A percentile compares a stretch with the other conserved stretches of the same genome.
phyloP scores from a whole-genome alignment of 2,329 filamentous ascomycete genomes.

The Eutypa lata region DNA sequence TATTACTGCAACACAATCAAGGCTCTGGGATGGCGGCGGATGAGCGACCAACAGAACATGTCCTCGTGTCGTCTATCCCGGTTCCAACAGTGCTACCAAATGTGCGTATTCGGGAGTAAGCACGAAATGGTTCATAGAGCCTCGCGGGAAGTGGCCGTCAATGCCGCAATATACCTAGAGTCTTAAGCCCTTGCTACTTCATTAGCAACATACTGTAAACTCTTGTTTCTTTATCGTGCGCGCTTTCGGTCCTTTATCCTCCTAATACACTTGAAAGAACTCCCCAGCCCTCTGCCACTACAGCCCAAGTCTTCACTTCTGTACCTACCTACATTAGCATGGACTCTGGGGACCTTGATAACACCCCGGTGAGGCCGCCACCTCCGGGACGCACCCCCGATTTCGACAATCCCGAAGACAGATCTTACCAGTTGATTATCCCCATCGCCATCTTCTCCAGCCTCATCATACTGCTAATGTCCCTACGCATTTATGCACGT shows the following conservation, averaged over 20 bases:
- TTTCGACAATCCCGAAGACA: conserved; percentile 10
- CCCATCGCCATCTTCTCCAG: conserved; percentile 3
- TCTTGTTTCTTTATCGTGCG: not conserved
- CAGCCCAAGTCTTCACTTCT: not conserved
- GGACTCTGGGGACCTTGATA: conserved; percentile 8
- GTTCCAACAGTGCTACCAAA: not conserved
- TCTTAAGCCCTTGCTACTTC: not conserved
- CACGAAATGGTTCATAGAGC: not conserved
- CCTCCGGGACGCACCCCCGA: conserved; percentile 9
- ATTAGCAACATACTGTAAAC: not conserved
- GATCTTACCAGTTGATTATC: conserved; percentile 8
- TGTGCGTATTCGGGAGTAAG: not conserved
- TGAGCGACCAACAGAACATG: too few species aligned
- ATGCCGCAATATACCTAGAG: not conserved
- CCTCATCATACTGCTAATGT: conserved; percentile 2
- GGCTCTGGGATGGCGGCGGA: not conserved
- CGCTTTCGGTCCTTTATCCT: not conserved
- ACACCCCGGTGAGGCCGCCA: conserved; percentile 6
- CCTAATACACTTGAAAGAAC: not conserved
- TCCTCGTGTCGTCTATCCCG: too few species aligned
- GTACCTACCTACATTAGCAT: conserved; percentile 1
- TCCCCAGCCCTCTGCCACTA: not conserved
- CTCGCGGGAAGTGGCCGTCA: not conserved
- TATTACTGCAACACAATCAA: not conserved
- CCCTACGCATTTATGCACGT: conserved; percentile 6